Evolutionary conservation across 1,284 basidiomycete genomes (phyloP), one percentile per base, ranked within the genome.

Genomic region (Irpex rosettiformis): DNA sequence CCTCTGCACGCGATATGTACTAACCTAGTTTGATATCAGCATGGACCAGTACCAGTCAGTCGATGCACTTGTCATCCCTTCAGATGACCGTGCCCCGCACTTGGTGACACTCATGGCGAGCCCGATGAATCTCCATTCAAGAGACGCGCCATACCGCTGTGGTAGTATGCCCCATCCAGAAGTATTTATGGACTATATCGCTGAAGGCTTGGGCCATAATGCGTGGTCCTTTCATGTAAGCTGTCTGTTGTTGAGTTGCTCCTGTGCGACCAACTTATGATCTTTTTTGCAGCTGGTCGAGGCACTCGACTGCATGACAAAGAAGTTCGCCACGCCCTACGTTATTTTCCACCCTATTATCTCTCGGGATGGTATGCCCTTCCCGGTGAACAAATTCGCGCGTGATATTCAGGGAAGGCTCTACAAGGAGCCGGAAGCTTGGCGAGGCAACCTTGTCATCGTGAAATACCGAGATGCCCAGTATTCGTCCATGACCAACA

Each of bases 161-260:
- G 66, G 80, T 52, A 82, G 85, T 53, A 81, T 89, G 77, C 89
- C 89, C 1, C 89, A 91, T 71, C 89, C 90, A 7, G 88, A 91
- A 70, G 81, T 89, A 37, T 83, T 87, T 67, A 92, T 92, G 89
- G 88, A 92, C 70, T 89, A 87, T 72, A 86, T 91, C 65, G 87
- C 87, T 64, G 87, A 91, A 70, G 79, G 81, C 57, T 75, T 83
- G 56, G 85, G 85, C 40, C 74, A 82, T 40, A 77, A 84, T 59
- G 81, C 85, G 11, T 91, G 89, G 89, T 79, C 81, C 67, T 88
- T 82, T 69, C 82, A 88, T 74, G 88, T 89, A 65, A 66, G 78
- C 72, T 52, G 56, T 52, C 60, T 10, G 21, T 56, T 49, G 43
- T n/a, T n/a, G 25, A 52, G 21, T 25, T 27, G 24, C 42, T 64